Conservation (phyloP, 2,329 filamentous ascomycete genomes). For the Trichoderma sp. region DNA sequence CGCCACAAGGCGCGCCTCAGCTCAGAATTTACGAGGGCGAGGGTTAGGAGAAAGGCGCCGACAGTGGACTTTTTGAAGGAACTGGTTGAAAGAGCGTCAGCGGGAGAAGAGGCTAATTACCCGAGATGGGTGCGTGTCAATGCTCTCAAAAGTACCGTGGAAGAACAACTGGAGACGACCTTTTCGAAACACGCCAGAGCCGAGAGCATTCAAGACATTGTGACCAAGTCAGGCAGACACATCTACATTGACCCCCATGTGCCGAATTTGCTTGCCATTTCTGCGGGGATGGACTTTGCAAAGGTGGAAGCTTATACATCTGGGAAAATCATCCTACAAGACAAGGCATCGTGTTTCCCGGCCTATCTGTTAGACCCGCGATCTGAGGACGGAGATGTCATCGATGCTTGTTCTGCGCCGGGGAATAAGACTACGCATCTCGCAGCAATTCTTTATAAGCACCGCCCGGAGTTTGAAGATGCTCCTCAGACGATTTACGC, state of each 20-base stretch:
- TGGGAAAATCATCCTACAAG: slow-evolving; percentile 84
- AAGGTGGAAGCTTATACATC: slow-evolving; percentile 69
- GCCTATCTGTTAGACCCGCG: slow-evolving; percentile 77
- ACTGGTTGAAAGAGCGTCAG: slow-evolving; percentile 52
- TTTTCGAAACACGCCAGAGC: slow-evolving; percentile 65
- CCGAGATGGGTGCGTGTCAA: slow-evolving; percentile 95
- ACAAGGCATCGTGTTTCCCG: slow-evolving; percentile 96
- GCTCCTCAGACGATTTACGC: slow-evolving; percentile 59
- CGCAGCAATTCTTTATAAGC: slow-evolving; percentile 65
- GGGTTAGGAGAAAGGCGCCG: slow-evolving; percentile 68
- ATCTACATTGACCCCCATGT: slow-evolving; percentile 78
- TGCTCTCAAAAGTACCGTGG: slow-evolving; percentile 67
- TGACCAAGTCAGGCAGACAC: slow-evolving; percentile 44
- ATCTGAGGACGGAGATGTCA: slow-evolving; percentile 67
- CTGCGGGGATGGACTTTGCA: slow-evolving; percentile 68
- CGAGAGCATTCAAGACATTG: slow-evolving; percentile 55
- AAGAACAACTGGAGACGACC: slow-evolving; percentile 70
- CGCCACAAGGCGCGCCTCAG: slow-evolving; percentile 77
- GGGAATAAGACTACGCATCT: slow-evolving; percentile 97
- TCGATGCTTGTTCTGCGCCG: slow-evolving; percentile 93
- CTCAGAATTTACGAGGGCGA: slow-evolving; percentile 78
- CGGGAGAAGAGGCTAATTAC: slow-evolving; percentile 55
- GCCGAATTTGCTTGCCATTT: slow-evolving; percentile 77
- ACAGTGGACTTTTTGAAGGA: slow-evolving; percentile 65
- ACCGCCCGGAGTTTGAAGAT: slow-evolving; percentile 37